Evolutionary conservation across 2,329 filamentous ascomycete species (phyloP).

Genomic region (Blastomyces emzantsi): DNA sequence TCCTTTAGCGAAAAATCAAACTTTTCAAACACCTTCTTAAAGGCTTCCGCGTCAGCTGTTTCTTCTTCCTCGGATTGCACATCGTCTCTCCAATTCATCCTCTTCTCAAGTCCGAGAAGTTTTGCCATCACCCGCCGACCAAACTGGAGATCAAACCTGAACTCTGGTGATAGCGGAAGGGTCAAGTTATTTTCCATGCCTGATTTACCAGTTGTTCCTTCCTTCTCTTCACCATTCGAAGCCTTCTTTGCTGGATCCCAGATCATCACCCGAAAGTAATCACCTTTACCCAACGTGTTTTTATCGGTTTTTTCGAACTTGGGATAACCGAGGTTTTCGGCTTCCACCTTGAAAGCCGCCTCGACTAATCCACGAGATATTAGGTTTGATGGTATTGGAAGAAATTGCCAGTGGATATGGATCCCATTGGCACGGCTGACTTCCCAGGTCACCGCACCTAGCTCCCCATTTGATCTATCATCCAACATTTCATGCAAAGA

Average conservation of each 20-base stretch:
- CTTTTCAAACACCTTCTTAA: conserved; percentile 71
- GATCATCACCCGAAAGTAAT: conserved; percentile 78
- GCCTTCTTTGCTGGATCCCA: conserved; percentile 48
- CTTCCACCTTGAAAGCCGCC: conserved; percentile 79
- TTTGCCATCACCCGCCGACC: conserved; percentile 82
- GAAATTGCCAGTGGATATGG: conserved; percentile 88
- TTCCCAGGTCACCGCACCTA: conserved; percentile 87
- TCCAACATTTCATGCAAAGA: conserved; percentile 70
- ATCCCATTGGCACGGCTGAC: conserved; percentile 74
- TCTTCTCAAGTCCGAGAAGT: conserved; percentile 65
- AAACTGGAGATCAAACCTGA: conserved; percentile 85
- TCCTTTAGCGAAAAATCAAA: conserved; percentile 68
- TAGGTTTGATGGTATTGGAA: conserved; percentile 62
- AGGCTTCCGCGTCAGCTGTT: conserved; percentile 63
- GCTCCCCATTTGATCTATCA: conserved; percentile 37
- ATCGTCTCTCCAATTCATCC: conserved; percentile 80
- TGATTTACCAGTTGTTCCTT: conserved; percentile 7
- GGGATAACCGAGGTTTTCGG: conserved; percentile 61
- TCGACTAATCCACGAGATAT: conserved; percentile 69
- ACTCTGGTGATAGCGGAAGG: conserved; percentile 60
- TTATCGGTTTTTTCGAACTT: conserved; percentile 40
- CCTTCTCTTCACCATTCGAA: conserved; percentile 2
- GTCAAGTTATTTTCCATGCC: conserved; percentile 61
- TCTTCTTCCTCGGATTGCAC: conserved; percentile 70
- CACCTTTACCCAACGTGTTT: conserved; percentile 35